Conservation (phyloP, 352 stramenopile species). For the Pythium oligandrum region DNA sequence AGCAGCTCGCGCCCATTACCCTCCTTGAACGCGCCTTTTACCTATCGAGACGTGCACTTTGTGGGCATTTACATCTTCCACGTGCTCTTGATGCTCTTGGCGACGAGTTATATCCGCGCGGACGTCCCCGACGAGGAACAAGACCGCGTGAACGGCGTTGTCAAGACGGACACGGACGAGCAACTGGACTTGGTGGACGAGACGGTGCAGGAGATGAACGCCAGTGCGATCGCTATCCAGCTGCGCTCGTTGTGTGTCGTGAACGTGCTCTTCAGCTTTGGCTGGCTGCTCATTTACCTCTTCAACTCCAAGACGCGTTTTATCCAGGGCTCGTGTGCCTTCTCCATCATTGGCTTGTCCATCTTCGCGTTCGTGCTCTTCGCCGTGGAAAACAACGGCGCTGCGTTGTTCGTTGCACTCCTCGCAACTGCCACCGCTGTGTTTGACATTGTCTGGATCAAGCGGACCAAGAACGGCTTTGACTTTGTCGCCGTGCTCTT, state of each 20-base stretch:
- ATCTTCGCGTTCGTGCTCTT: constrained; percentile 49
- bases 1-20: constrained; percentile 48
- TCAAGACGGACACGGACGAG: constrained; percentile 1
- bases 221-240: constrained; percentile 39
- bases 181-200: constrained; percentile 3
- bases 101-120: constrained; percentile 33
- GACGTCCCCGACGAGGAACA: constrained; percentile 13
- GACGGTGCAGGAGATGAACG: constrained; percentile 23
- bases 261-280: constrained; percentile 64
- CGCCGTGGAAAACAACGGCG: constrained; percentile 39
- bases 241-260: constrained; percentile 63
- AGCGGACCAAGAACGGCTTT: constrained; percentile 53
- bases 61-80: constrained; percentile 45
- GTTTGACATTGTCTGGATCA: constrained; percentile 66
- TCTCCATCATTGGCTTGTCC: constrained; percentile 54
- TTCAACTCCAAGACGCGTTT: constrained; percentile 75
- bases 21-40: constrained; percentile 52
- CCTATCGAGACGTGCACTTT: constrained; percentile 58
- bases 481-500: constrained; percentile 85
- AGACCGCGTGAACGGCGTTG: neutral
- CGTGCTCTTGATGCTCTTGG: constrained; percentile 42
- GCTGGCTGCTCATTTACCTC: constrained; percentile 69
- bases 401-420: constrained; percentile 45
- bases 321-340: constrained; percentile 59
- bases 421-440: constrained; percentile 32